A percentile compares a stretch with the other conserved stretches of the same genome.
Conservation (phyloP, 306 rosid genomes). For the Cicer judaicum region DNA sequence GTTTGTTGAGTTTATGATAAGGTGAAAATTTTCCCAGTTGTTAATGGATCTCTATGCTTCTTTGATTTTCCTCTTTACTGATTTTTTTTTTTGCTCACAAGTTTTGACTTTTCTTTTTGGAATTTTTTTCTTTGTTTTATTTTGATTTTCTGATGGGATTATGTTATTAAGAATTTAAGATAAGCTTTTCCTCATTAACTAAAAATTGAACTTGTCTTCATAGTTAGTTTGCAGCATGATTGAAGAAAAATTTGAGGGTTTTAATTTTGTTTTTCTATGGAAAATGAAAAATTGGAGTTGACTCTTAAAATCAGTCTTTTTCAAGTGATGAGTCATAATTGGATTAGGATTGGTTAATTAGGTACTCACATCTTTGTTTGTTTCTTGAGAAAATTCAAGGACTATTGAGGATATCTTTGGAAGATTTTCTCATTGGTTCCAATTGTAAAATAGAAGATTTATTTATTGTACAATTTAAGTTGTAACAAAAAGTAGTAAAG, state of each 20-base stretch:
- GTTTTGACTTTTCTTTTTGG: conserved; percentile 32
- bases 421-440: not conserved
- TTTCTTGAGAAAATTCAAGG: conserved; percentile 41
- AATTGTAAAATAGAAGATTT: conserved; percentile 15
- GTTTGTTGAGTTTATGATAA: conserved; percentile 6
- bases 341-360: conserved; percentile 5
- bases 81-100: not conserved
- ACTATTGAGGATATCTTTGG: conserved; percentile 8
- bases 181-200: not conserved
- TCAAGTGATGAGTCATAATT: conserved; percentile 1
- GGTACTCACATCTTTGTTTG: conserved; percentile 10
- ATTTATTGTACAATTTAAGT: not conserved
- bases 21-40: conserved; percentile 14
- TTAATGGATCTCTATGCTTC: conserved; percentile 36
- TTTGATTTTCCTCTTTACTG: not conserved
- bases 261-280: not conserved
- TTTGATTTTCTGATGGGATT: conserved; percentile 1
- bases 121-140: not conserved
- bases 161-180: not conserved
- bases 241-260: not conserved
- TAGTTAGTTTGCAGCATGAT: not conserved
- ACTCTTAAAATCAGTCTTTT: conserved; percentile 20
- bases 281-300: conserved; percentile 14
- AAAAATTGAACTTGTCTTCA: not conserved
- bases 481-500: not conserved